Evolutionary conservation across 257 asterid species (phyloP).

Genomic region (Pogostemon cablin): DNA sequence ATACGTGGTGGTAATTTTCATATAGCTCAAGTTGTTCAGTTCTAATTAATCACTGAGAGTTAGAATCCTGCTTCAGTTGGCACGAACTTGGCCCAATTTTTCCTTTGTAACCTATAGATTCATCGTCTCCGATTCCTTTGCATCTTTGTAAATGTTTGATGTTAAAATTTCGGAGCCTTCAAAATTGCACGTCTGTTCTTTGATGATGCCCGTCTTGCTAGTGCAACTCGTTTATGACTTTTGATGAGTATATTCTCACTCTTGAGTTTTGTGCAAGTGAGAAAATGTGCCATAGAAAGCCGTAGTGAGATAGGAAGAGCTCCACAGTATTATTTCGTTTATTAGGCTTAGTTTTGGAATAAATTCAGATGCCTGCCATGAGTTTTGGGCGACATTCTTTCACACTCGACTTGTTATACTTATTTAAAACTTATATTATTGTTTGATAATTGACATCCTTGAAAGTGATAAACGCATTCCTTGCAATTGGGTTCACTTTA

Average conservation of each 20-base stretch:
- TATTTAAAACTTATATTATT: no score
- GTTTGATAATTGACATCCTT: no score
- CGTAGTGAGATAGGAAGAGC: no score
- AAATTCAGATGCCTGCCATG: no score
- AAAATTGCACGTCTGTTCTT: background rate
- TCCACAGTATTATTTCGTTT: no score
- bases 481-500: no score
- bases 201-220: background rate
- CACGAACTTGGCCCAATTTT: slow-evolving; percentile 11
- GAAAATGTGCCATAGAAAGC: no score
- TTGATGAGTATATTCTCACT: background rate
- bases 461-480: no score
- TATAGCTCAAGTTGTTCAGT: slow-evolving; percentile 1
- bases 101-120: background rate
- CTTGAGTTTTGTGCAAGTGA: background rate
- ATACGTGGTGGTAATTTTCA: slow-evolving; percentile 15
- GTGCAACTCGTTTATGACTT: background rate
- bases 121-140: background rate
- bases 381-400: no score
- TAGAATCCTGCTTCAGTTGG: slow-evolving; percentile 7
- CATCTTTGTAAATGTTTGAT: background rate
- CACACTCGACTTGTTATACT: no score
- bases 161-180: background rate
- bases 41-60: background rate
- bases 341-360: no score